These are phyloP conservation scores for Paxillus ammoniavirescens DNA, from an alignment of 768 basidiomycete species.

Conservation along the genomic window DNA sequence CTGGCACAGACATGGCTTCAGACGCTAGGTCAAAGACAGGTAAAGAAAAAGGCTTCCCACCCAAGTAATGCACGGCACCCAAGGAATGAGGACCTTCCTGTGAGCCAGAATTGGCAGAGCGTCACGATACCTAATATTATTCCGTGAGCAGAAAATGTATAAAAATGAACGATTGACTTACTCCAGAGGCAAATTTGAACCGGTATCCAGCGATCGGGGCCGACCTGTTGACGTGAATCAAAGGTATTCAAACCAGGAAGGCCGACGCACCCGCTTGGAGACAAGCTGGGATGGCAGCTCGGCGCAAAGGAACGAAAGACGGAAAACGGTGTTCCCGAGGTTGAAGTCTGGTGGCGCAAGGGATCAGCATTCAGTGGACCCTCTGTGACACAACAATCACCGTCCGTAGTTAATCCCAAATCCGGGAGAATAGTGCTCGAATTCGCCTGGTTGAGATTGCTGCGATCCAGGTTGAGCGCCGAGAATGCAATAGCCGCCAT, in stretches of 20 bases:
- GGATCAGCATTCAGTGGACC: background rate
- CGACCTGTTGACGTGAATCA: conserved; percentile 35
- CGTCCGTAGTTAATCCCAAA: conserved; percentile 51
- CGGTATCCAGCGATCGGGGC: conserved; percentile 66
- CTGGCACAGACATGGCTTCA: conserved; percentile 14
- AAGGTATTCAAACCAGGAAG: background rate
- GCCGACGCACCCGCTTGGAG: conserved; percentile 48
- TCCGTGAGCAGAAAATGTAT: background rate
- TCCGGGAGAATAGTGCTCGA: conserved; percentile 58
- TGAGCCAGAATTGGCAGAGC: conserved; percentile 53
- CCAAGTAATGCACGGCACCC: conserved; percentile 48
- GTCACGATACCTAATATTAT: conserved; percentile 38
- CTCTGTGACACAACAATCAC: conserved; percentile 6
- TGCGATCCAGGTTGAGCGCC: conserved; percentile 52
- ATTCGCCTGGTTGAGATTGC: conserved; percentile 57
- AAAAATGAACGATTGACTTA: background rate
- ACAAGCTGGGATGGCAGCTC: conserved; percentile 64
- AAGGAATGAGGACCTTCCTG: conserved; percentile 51
- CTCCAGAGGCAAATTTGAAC: conserved; percentile 57
- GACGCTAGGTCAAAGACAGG: background rate
- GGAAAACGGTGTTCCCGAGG: conserved; percentile 53
- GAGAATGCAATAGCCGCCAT: conserved; percentile 58
- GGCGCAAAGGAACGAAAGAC: conserved; percentile 49
- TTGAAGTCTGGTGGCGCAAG: conserved; percentile 44
- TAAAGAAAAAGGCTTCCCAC: conserved; percentile 15